phyloP scores from a whole-genome alignment of 2,329 filamentous ascomycete species.

The Blumeria hordei region DNA sequence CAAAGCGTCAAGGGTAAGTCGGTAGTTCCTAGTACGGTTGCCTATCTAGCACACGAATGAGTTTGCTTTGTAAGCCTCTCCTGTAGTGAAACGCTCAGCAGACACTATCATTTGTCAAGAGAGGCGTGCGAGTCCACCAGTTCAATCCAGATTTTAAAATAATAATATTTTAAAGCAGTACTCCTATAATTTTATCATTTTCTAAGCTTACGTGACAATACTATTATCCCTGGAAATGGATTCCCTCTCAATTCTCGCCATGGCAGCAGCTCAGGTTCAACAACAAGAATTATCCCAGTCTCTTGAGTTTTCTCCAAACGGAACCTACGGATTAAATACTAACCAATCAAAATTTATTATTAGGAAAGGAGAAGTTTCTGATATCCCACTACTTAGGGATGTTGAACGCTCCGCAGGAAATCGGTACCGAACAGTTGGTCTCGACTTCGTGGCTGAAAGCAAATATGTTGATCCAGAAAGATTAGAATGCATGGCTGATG shows the following conservation, averaged over 20 bases:
- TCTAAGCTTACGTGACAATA: too few relatives aligned
- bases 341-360: slow-evolving; percentile 6
- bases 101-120: too few relatives aligned
- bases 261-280: slow-evolving; percentile 11
- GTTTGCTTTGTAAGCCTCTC: too few relatives aligned
- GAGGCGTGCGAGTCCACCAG: too few relatives aligned
- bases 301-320: not conserved
- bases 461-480: slow-evolving; percentile 8
- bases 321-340: not conserved
- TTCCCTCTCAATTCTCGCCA: slow-evolving; percentile 10
- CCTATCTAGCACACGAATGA: too few relatives aligned
- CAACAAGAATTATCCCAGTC: slow-evolving; percentile 4
- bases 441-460: slow-evolving; percentile 8
- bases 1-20: too few relatives aligned
- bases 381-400: slow-evolving; percentile 11
- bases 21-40: too few relatives aligned
- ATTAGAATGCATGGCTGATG: slow-evolving; percentile 7
- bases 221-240: slow-evolving; percentile 4
- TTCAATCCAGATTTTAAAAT: too few relatives aligned
- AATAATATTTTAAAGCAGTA: too few relatives aligned
- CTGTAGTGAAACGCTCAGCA: too few relatives aligned
- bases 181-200: too few relatives aligned
- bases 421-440: slow-evolving; percentile 9
- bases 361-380: slow-evolving; percentile 9
- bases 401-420: slow-evolving; percentile 13